These are phyloP conservation scores for Neurospora intermedia DNA, from an alignment of 495 filamentous ascomycete species.

Conservation along the genomic window DNA sequence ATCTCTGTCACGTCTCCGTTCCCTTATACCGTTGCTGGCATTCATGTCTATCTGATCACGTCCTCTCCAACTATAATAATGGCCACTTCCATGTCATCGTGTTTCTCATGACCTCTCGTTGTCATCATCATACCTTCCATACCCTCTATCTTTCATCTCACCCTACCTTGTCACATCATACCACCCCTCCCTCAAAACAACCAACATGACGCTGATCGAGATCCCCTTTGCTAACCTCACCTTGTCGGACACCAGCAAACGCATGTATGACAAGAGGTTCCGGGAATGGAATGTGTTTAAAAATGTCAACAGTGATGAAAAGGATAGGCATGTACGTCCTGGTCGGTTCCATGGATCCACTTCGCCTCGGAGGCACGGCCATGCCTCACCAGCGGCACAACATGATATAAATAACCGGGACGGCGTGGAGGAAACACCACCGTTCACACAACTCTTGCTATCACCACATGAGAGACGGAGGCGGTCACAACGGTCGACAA, in stretches of 20 bases:
- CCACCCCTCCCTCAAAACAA: neutral
- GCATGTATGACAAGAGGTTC: slow-evolving; percentile 27
- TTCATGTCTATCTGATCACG: neutral
- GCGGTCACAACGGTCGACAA: neutral
- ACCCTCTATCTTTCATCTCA: neutral
- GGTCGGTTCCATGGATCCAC: neutral
- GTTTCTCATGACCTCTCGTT: neutral
- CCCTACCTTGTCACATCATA: neutral
- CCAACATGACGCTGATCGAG: slow-evolving; percentile 17
- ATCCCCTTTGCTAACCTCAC: slow-evolving; percentile 4
- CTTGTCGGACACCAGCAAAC: slow-evolving; percentile 15
- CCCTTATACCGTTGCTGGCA: neutral
- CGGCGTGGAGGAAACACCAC: slow-evolving; percentile 4
- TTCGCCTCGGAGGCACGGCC: slow-evolving; percentile 5
- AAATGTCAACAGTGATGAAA: slow-evolving; percentile 22
- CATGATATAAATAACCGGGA: slow-evolving; percentile 15
- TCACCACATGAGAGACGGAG: neutral
- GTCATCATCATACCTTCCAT: neutral
- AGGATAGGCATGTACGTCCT: slow-evolving; percentile 1
- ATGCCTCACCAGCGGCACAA: slow-evolving; percentile 3
- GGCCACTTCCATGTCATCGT: neutral
- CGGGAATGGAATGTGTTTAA: slow-evolving; percentile 27
- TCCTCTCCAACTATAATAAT: neutral
- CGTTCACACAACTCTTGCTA: neutral
- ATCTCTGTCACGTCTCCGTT: neutral